Evolutionary conservation across 1,284 basidiomycete genomes (phyloP), one percentile per base, ranked within the genome.

Genomic region (Peniophora sp.): DNA sequence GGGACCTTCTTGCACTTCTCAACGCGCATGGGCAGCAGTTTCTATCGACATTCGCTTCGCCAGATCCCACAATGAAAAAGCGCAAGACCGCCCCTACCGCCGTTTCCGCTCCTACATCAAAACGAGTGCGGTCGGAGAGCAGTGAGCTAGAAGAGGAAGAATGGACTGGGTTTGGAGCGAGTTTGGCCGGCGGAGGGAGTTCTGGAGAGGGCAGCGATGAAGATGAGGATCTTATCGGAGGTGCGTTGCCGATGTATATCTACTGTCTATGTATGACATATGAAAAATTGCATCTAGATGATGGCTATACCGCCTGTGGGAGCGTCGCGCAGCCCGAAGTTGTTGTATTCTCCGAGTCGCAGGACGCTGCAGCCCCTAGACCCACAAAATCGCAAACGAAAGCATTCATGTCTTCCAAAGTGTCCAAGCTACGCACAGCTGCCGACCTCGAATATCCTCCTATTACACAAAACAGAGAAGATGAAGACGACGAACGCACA

Each of bases 361-460:
- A n/a, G 37, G n/a, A 41, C 15, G n/a, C 27, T 32, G 27, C 42
- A 5, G 41, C 41, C 14, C 37, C 60, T 43, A 46, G 54, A 39
- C 58, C 63, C 8, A 64, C 66, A 11, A 80, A 73, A 62, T 64
- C 69, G 5, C 71, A 75, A 47, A 74, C 69, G 64, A 85, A 76
- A 62, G 73, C 79, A 1, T 89, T 90, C 60, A 89, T 90, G 86
- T 91, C 88, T 2, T 86, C 88, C 18, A 89, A 85, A 68, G 76
- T 88, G 17, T 74, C 76, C 14, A 83, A 81, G 60, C 54, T 88
- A 42, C 71, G 72, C 11, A 58, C 69, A 47, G 70, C 73, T 24
- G 55, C 64, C 20, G 47, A 54, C 27, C 12, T 12, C 3, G 49
- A 51, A 17, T 55, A 52, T 8, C 55, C 53, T 48, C 56, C 55